Evolutionary conservation across 371 early-diverging fungal species (phyloP).

Genomic region (Mortierella sp.): DNA sequence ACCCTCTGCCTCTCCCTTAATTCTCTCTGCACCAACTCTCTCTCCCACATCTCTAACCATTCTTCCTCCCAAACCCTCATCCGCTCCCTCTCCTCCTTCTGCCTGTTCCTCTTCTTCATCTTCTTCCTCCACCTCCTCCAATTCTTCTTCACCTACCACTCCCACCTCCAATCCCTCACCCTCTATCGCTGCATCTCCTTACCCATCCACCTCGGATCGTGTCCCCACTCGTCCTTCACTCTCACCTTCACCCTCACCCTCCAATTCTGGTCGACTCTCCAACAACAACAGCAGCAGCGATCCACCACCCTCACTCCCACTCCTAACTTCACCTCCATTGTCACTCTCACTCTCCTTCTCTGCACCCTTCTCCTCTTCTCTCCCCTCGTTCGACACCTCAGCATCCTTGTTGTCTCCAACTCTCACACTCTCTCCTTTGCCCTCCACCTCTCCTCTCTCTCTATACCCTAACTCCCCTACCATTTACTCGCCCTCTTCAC

Average conservation of each 20-base stretch:
- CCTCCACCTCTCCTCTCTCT: conserved; percentile 9
- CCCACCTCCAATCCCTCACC: conserved; percentile 16
- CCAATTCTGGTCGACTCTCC: background rate
- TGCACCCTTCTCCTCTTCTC: conserved; percentile 20
- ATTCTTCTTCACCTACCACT: conserved; percentile 3
- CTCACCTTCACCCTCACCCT: background rate
- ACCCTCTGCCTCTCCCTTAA: conserved; percentile 5
- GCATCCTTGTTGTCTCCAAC: conserved; percentile 12
- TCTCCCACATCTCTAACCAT: background rate
- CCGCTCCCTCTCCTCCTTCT: background rate
- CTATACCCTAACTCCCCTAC: conserved; percentile 6
- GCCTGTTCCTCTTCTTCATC: conserved; percentile 11
- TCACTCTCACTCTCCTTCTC: conserved; percentile 46
- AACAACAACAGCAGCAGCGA: conserved; percentile 1
- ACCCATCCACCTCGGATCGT: conserved; percentile 9
- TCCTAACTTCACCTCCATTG: conserved; percentile 36
- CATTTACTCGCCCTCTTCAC: background rate
- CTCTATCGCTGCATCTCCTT: conserved; percentile 5
- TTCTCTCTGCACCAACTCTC: conserved; percentile 1
- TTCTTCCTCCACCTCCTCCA: conserved; percentile 17
- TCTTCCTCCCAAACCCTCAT: background rate
- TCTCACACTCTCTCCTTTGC: conserved; percentile 17
- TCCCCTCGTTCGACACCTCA: conserved; percentile 28
- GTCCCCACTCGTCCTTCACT: conserved; percentile 1
- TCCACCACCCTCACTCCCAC: conserved; percentile 24